Conservation (phyloP, 2,329 filamentous ascomycete species). For the Xylariaceae sp. region DNA sequence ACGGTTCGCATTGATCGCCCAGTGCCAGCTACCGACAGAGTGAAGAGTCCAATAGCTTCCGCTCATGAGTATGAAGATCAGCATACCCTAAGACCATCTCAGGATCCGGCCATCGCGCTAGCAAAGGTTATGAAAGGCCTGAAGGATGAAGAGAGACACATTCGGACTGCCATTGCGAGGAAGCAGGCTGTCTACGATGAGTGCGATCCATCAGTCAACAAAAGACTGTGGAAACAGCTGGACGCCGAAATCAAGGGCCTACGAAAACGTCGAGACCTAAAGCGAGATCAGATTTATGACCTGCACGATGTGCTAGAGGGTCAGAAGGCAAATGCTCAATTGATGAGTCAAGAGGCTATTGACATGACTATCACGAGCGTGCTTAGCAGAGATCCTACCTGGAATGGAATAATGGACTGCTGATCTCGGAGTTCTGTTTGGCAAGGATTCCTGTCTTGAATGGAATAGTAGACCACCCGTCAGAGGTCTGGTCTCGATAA, state of each 20-base stretch:
- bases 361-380: constrained; percentile 69
- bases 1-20: constrained; percentile 68
- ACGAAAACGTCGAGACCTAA: constrained; percentile 70
- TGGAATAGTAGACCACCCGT: not conserved
- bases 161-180: constrained; percentile 72
- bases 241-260: constrained; percentile 67
- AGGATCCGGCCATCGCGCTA: constrained; percentile 74
- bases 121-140: constrained; percentile 84
- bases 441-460: not conserved
- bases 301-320: constrained; percentile 85
- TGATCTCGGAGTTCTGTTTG: constrained; percentile 19
- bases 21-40: constrained; percentile 69
- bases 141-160: constrained; percentile 78
- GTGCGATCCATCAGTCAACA: constrained; percentile 71
- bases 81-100: constrained; percentile 68
- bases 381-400: constrained; percentile 42
- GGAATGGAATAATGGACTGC: constrained; percentile 40
- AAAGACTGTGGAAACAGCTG: constrained; percentile 67
- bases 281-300: constrained; percentile 81
- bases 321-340: constrained; percentile 70
- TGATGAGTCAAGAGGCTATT: constrained; percentile 67
- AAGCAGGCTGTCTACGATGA: constrained; percentile 69
- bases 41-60: constrained; percentile 47
- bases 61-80: constrained; percentile 55
- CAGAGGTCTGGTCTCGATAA: not conserved